Evolutionary conservation across 371 early-diverging fungal species (phyloP), one percentile per base, ranked within the genome.

Genomic region (Mortierella sp.): DNA sequence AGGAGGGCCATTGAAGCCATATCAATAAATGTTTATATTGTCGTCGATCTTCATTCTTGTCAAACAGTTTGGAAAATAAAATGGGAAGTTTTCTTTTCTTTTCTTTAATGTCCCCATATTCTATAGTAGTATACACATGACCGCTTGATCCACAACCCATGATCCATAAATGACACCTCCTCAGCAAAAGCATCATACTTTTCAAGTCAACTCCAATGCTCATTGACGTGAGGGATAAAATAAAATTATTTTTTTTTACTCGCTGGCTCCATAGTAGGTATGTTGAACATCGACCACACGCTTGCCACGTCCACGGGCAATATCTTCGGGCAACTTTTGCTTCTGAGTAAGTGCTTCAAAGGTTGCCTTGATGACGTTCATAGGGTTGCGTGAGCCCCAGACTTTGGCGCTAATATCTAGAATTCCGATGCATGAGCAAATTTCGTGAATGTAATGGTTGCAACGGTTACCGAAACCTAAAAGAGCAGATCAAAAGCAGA

Each of bases 311-410:
- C 90, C 88, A 78, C 88, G 88, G 29, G 99, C 97, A 84, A 99
- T 92, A 60, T 97, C 94, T 53, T 90, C 86, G 12, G 98, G 96
- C 26, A 90, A 83, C 79, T 89, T 91, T 86, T 99, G 99, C 42
- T 86, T 81, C 54, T 85, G 81, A 1, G 51, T 56, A n/a, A 99
- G 84, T 6, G 99, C 99, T 83, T 93, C 95, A 82, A 99, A 97
- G 6, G 96, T 94, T 23, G 93, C 96, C 88, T 99, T 97, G 86
- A 97, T 91, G 29, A 99, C 98, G 83, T 99, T 99, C 94, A 99
- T 95, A 12, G 97, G 97, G 83, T 96, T 97, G 51, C 90, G 88
- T 19, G 96, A 96, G 5, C 99, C 99, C 75, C 89, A 85, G 32
- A 97, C 93, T 84, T 98, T 99, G 66, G 93, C 95, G 60, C 94